Evolutionary conservation across 2,329 filamentous ascomycete species (phyloP).

Genomic region (Microascus cirrosus): DNA sequence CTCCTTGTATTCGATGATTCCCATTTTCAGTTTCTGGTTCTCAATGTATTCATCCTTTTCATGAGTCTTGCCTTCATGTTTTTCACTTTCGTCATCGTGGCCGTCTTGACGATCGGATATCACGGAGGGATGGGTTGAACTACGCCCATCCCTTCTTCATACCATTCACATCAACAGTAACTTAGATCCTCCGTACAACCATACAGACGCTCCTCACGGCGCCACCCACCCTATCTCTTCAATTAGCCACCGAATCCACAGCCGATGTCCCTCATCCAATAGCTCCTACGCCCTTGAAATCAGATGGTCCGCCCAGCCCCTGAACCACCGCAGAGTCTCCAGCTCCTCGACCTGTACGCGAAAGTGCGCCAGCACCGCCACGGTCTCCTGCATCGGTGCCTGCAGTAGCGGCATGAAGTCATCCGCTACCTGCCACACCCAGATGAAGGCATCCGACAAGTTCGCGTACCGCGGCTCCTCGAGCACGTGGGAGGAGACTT

Average conservation of each 20-base stretch:
- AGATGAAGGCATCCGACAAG: constrained; percentile 25
- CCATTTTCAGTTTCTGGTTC: too few relatives aligned
- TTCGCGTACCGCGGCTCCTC: constrained; percentile 14
- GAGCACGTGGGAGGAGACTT: too few relatives aligned
- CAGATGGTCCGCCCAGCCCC: constrained; percentile 23
- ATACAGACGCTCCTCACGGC: too few relatives aligned
- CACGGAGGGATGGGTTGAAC: too few relatives aligned
- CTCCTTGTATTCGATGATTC: too few relatives aligned
- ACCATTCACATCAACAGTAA: too few relatives aligned
- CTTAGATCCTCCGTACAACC: too few relatives aligned
- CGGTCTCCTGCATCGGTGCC: constrained; percentile 15
- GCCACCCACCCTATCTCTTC: constrained; percentile 12
- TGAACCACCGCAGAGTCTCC: constrained; percentile 23
- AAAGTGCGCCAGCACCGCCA: constrained; percentile 24
- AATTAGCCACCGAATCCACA: constrained; percentile 16
- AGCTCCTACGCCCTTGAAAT: constrained; percentile 18
- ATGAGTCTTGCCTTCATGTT: too few relatives aligned
- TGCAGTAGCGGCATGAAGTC: constrained; percentile 23
- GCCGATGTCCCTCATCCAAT: constrained; percentile 23
- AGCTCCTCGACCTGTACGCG: constrained; percentile 20
- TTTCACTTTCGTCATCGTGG: too few relatives aligned
- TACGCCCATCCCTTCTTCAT: too few relatives aligned
- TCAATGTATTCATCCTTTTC: too few relatives aligned
- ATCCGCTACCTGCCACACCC: constrained; percentile 23
- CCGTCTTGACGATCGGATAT: too few relatives aligned